Base-by-base conservation (phyloP, 2,329 filamentous ascomycete species). In the Cryphonectria nitschkei region DNA sequence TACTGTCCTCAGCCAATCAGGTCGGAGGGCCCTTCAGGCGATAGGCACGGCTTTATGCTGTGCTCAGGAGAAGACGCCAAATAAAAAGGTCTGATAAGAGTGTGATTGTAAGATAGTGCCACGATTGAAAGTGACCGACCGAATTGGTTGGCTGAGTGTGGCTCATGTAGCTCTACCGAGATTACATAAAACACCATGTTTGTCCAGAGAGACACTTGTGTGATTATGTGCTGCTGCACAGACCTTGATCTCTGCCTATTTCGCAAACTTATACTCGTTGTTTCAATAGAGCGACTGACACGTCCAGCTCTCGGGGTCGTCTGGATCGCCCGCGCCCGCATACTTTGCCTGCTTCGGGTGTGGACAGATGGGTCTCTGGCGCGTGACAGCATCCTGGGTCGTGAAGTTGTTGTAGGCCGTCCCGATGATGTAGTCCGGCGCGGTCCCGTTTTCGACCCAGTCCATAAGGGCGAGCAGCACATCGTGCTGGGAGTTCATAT, bases 381-480 rank as follows among this genome's bases (percentile, higher is more conserved):
- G 60, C 32, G 58, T 39, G 22, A 61, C 22, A 4, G 32, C n/a
- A 26, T 41, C 60, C 13, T 26, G 60, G 7, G 60, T 62, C 3
- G 60, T 62, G 5, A 61, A 61, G 58, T 61, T 39, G 60, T 62
- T 41, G 34, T 62, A 62, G 37, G 60, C 60, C 34, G 60, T 41
- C 22, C 34, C 60, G 34, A 62, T 62, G 37, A 39, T 62, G 19
- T 62, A 34, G 32, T 75, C 76, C 0, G 77, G 78, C 0, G 74
- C 75, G 14, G 69, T 74, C 8, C 77, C 77, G 11, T 78, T 74
- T 67, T 79, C 77, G 9, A 79, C 77, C 78, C 77, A 79, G 3
- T 70, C 70, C 4, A 73, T 70, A 26, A 79, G 65, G 9, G 74
- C 73, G n/a, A 71, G 72, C 41, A 78, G 76, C 1, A 75, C 66